phyloP scores from a whole-genome alignment of 108 stramenopile genomes.

The Aurantiochytrium sp. region DNA sequence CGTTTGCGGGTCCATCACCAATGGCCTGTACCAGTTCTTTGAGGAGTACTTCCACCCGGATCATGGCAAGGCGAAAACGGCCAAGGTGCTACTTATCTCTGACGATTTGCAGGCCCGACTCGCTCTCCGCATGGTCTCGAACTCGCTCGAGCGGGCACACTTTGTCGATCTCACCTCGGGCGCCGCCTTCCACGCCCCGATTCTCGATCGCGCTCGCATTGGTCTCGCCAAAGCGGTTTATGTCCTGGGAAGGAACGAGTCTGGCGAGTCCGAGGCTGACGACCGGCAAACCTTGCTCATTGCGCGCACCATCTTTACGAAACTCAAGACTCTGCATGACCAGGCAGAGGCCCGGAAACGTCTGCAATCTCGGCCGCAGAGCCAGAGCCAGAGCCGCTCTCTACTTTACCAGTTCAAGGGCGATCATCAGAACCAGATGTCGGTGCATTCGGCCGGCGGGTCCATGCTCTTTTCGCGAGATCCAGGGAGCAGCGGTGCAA shows the following conservation, averaged over 20 bases:
- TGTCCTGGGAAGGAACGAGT: background rate
- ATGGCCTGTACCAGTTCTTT: background rate
- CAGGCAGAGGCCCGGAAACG: too few relatives aligned
- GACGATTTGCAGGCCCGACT: background rate
- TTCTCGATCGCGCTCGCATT: background rate
- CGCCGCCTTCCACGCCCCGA: background rate
- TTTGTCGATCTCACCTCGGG: background rate
- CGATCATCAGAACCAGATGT: too few relatives aligned
- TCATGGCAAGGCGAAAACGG: background rate
- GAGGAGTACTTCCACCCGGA: slow-evolving; percentile 23
- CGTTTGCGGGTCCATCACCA: background rate
- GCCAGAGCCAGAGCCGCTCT: too few relatives aligned
- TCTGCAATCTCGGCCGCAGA: too few relatives aligned
- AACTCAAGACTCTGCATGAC: background rate
- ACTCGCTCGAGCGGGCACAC: background rate
- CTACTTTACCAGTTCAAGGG: too few relatives aligned
- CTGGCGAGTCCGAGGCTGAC: background rate
- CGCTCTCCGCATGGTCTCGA: background rate
- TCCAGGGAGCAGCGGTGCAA: too few relatives aligned
- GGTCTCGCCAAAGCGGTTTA: background rate
- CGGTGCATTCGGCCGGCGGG: too few relatives aligned
- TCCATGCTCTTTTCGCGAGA: too few relatives aligned
- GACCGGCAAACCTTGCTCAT: background rate
- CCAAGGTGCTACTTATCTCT: background rate
- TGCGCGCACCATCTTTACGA: background rate